Base-by-base conservation (phyloP, 495 filamentous ascomycete genomes). In the Aspergillus nidulans region DNA sequence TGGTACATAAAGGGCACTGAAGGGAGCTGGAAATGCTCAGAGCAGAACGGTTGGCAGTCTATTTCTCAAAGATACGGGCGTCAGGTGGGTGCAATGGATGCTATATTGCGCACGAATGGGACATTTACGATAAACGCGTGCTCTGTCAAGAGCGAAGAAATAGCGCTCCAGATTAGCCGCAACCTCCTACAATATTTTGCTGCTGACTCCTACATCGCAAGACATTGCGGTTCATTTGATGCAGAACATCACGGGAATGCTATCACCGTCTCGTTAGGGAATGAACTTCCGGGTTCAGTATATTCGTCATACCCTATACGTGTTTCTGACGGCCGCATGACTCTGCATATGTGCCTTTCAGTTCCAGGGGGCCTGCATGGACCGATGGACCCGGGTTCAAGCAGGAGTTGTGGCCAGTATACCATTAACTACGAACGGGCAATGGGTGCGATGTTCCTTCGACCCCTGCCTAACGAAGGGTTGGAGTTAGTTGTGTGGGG, bases 401-500 rank as follows among this genome's bases (percentile, higher is more conserved):
- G 30, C 20, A 6, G 42, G 20, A 8, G 52, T 34, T 55, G 49
- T 10, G 26, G 20, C 24, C 19, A 40, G 2, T 52, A 48, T 42
- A 34, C 36, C 20, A 69, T 69, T 48, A 39, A 55, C 16, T 56
- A 69, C 23, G 66, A 71, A 25, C 56, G 55, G 13, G 71, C 70
- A 3, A 66, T 81, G 28, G 75, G 70, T 21, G 72, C 78, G 10
- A 65, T 80, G 24, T 83, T 76, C 47, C 64, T 84, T 6, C 65
- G 75, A 5, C 79, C 80, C 1, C 38, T 76, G 16, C 56, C 65
- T 9, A 63, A 67, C 36, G 72, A 75, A 52, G 59, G 70, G 53
- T 66, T 84, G 42, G 81, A 80, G 58, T 62, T 85, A 12, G 74
- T 84, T 8, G 60, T 85, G 23, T 85, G 80, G 82, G 82, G 79